A percentile compares a stretch with the other conserved stretches of the same genome.
These are phyloP conservation scores for Achaetomium macrosporum DNA, from an alignment of 2,329 filamentous ascomycete species.

Conservation along the genomic window DNA sequence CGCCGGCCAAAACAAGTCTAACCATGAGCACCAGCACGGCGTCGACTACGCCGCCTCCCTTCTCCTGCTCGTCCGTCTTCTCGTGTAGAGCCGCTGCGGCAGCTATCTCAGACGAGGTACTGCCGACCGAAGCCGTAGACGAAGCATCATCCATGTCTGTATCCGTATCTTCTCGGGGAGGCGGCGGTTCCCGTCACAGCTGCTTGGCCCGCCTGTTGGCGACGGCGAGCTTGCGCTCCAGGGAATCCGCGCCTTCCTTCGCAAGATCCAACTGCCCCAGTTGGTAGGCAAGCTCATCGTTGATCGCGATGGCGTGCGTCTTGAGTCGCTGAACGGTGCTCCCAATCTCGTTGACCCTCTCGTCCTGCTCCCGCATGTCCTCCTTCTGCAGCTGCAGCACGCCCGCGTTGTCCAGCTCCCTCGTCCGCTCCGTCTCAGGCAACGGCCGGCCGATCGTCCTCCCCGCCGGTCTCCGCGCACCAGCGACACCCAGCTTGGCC, in stretches of 20 bases:
- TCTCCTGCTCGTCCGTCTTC: neutral
- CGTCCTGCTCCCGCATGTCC: conserved; percentile 69
- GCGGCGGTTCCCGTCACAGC: conserved; percentile 37
- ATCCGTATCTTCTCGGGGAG: conserved; percentile 7
- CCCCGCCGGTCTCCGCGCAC: conserved; percentile 35
- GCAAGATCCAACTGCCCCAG: conserved; percentile 63
- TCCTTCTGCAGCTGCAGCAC: conserved; percentile 68
- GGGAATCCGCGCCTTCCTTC: conserved; percentile 59
- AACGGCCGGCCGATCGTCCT: conserved; percentile 67
- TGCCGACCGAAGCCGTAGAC: neutral
- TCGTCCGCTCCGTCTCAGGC: conserved; percentile 68
- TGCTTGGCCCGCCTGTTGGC: conserved; percentile 67
- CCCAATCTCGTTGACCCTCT: conserved; percentile 62
- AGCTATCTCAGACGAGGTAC: neutral
- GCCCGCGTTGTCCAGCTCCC: conserved; percentile 70
- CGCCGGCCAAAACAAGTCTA: conserved; percentile 20
- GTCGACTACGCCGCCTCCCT: conserved; percentile 18
- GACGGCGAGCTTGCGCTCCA: conserved; percentile 63
- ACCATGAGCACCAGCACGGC: conserved; percentile 23
- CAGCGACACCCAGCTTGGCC: conserved; percentile 33
- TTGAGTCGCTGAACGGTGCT: conserved; percentile 66
- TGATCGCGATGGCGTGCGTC: conserved; percentile 72
- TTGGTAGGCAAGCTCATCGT: conserved; percentile 66
- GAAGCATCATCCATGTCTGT: neutral
- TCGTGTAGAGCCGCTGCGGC: neutral